A percentile compares a stretch with the other conserved stretches of the same genome.
Evolutionary conservation across 345 rosid species (phyloP).

Genomic region (Rhodamnia argentea): DNA sequence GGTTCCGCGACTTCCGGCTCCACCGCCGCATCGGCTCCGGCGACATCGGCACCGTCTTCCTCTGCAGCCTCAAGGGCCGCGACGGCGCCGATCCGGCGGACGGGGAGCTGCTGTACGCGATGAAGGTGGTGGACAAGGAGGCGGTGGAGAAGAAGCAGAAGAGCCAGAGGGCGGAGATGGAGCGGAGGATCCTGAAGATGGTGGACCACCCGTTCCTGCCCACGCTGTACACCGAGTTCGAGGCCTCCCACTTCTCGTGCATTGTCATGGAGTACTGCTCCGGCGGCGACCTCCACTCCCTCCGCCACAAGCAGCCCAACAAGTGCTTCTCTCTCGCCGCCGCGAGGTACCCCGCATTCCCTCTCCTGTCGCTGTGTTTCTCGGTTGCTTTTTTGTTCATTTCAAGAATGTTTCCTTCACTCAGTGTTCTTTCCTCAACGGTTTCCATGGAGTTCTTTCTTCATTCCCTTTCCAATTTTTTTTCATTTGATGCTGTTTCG

Average conservation of each 20-base stretch:
- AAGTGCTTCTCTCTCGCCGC: constrained; percentile 60
- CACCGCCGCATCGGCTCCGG: constrained; percentile 75
- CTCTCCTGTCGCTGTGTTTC: neutral
- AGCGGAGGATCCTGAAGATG: constrained; percentile 72
- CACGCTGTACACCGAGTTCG: constrained; percentile 77
- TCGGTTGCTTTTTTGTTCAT: neutral
- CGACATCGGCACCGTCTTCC: constrained; percentile 82
- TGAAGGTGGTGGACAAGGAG: constrained; percentile 91
- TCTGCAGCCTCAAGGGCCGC: constrained; percentile 40
- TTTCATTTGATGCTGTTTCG: neutral
- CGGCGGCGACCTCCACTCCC: constrained; percentile 84
- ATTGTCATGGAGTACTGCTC: constrained; percentile 94
- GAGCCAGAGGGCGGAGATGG: constrained; percentile 71
- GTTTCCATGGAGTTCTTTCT: neutral
- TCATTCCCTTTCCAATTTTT: neutral
- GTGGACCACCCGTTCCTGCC: constrained; percentile 93
- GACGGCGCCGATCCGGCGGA: constrained; percentile 10
- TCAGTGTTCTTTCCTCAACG: neutral
- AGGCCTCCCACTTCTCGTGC: constrained; percentile 78
- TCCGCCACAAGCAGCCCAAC: constrained; percentile 55
- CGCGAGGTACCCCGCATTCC: constrained; percentile 38
- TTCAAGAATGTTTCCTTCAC: neutral
- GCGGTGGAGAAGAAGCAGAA: constrained; percentile 64
- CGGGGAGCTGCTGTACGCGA: constrained; percentile 30
- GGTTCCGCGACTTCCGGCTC: constrained; percentile 69